These are phyloP conservation scores for Jackrogersella multiformis DNA, from an alignment of 495 filamentous ascomycete species.

Conservation along the genomic window DNA sequence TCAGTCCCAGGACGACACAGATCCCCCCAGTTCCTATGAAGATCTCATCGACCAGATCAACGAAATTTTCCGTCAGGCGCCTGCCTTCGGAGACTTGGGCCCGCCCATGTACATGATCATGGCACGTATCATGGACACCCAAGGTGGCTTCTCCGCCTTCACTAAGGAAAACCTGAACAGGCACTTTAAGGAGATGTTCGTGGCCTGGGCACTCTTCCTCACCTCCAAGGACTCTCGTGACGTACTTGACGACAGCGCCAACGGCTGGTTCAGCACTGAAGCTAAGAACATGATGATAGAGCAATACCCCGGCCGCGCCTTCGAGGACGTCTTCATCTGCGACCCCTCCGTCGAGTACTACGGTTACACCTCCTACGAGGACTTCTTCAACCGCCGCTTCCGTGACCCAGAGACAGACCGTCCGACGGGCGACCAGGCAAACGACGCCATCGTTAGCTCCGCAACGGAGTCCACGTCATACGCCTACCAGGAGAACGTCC, in stretches of 20 bases:
- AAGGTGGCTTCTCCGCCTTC: slow-evolving; percentile 25
- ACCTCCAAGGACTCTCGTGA: slow-evolving; percentile 33
- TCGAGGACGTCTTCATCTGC: slow-evolving; percentile 59
- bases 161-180: slow-evolving; percentile 42
- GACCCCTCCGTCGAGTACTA: slow-evolving; percentile 55
- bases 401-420: slow-evolving; percentile 51
- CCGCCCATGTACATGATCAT: slow-evolving; percentile 26
- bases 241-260: slow-evolving; percentile 56
- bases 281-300: slow-evolving; percentile 31
- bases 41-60: slow-evolving; percentile 19
- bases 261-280: slow-evolving; percentile 66
- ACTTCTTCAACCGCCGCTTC: slow-evolving; percentile 72
- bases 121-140: slow-evolving; percentile 20
- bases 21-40: slow-evolving; percentile 18
- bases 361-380: slow-evolving; percentile 75
- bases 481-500: slow-evolving; percentile 44
- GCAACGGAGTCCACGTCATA: slow-evolving; percentile 65
- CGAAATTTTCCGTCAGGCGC: slow-evolving; percentile 21
- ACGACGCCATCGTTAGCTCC: slow-evolving; percentile 60
- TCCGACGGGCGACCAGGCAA: slow-evolving; percentile 56
- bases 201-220: slow-evolving; percentile 23
- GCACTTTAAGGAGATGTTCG: slow-evolving; percentile 63
- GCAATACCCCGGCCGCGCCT: slow-evolving; percentile 40
- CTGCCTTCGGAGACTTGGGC: slow-evolving; percentile 23
- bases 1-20: slow-evolving; percentile 15